phyloP scores from a whole-genome alignment of 2,329 filamentous ascomycete genomes.

The Eutypa lata region DNA sequence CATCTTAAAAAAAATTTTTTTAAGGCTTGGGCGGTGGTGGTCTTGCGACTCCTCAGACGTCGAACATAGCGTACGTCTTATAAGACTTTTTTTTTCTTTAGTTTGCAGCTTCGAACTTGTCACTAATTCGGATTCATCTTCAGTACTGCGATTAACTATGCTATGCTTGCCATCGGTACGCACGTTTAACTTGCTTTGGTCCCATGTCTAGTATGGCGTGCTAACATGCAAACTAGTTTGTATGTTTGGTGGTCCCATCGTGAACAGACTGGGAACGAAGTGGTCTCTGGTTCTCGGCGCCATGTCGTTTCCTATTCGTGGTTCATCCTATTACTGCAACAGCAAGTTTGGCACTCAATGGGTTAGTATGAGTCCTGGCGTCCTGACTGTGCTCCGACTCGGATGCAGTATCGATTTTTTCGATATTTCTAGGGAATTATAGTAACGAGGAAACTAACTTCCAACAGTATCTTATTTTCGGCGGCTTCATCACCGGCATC shows the following conservation, averaged over 20 bases:
- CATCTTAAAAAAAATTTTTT: too few species aligned
- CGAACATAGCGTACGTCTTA: conserved; percentile 37
- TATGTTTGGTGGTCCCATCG: conserved; percentile 40
- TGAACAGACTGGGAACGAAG: conserved; percentile 45
- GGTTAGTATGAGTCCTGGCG: conserved; percentile 29
- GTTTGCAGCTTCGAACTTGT: too few species aligned
- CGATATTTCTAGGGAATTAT: background rate
- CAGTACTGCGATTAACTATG: conserved; percentile 23
- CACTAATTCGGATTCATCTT: background rate
- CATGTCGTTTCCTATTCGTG: conserved; percentile 40
- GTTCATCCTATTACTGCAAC: conserved; percentile 46
- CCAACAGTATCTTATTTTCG: conserved; percentile 36
- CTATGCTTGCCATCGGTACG: conserved; percentile 27
- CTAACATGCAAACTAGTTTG: conserved; percentile 27
- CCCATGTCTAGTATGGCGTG: too few species aligned
- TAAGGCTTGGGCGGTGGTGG: conserved; percentile 40
- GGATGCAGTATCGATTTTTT: too few species aligned
- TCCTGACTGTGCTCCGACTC: too few species aligned
- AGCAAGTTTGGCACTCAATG: conserved; percentile 47
- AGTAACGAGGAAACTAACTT: too few species aligned
- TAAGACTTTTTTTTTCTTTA: too few species aligned
- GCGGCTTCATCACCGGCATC: conserved; percentile 34
- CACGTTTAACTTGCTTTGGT: background rate
- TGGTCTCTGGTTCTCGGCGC: conserved; percentile 42
- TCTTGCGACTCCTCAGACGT: conserved; percentile 40